Conservation (phyloP, 345 rosid species). For the Brassica nigra region DNA sequence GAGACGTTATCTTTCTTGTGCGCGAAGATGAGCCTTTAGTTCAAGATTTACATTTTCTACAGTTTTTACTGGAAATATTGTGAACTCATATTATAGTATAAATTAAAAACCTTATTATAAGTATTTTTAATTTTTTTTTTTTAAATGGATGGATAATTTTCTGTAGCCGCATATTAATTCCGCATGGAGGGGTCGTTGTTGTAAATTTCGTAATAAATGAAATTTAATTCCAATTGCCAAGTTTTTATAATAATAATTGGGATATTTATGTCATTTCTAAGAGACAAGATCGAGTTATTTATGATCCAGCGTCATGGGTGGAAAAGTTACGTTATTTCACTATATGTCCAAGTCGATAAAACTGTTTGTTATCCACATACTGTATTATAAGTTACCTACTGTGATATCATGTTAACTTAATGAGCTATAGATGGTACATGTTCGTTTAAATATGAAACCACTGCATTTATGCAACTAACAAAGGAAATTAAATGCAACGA, state of each 20-base stretch:
- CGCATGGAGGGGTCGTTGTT: constrained; percentile 38
- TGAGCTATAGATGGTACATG: constrained; percentile 1
- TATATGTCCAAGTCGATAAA: not conserved
- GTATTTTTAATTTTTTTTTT: not conserved
- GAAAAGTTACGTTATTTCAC: not conserved
- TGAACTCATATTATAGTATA: not conserved
- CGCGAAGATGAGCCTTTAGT: constrained; percentile 20
- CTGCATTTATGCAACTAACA: constrained; percentile 22
- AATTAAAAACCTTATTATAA: not conserved
- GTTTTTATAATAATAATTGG: constrained; percentile 25
- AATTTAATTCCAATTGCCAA: constrained; percentile 32
- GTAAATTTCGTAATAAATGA: constrained; percentile 38
- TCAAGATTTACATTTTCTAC: constrained; percentile 31
- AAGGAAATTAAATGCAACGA: not conserved
- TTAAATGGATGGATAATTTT: constrained; percentile 8
- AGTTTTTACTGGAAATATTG: constrained; percentile 33
- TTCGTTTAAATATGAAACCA: constrained; percentile 10
- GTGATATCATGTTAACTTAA: not conserved
- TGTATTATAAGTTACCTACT: not conserved
- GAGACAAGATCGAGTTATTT: constrained; percentile 25
- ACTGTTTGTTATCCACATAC: not conserved
- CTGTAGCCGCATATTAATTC: constrained; percentile 31
- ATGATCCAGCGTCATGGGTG: constrained; percentile 11
- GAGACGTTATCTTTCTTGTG: constrained; percentile 27
- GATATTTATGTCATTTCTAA: constrained; percentile 21